Evolutionary conservation across 495 filamentous ascomycete species (phyloP).

Genomic region (Ramalina peruviana): DNA sequence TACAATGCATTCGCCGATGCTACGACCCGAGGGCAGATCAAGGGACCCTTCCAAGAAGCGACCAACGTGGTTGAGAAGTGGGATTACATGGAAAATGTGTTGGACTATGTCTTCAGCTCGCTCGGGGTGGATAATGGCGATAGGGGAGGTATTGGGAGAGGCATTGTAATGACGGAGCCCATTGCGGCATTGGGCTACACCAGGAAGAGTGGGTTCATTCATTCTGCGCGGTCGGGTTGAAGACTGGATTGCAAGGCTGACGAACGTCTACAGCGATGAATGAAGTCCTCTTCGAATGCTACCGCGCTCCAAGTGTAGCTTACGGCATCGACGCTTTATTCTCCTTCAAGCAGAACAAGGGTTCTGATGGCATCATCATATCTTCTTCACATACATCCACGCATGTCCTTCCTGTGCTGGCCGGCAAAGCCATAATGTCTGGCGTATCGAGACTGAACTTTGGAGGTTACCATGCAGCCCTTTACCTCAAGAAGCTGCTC

Average conservation of each 20-base stretch:
- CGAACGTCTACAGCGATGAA: constrained; percentile 58
- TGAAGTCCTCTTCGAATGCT: constrained; percentile 92
- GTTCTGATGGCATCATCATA: constrained; percentile 75
- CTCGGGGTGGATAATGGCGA: constrained; percentile 65
- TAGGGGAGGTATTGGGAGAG: constrained; percentile 57
- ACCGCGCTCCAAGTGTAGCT: constrained; percentile 70
- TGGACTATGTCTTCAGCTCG: constrained; percentile 89
- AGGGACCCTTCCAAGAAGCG: constrained; percentile 80
- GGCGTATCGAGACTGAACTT: constrained; percentile 85
- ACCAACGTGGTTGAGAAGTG: constrained; percentile 89
- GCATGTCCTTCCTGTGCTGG: constrained; percentile 86
- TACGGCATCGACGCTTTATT: constrained; percentile 95
- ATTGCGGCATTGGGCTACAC: constrained; percentile 81
- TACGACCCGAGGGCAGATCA: constrained; percentile 77
- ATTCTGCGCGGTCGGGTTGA: background rate
- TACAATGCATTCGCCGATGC: constrained; percentile 88
- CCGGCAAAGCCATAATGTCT: constrained; percentile 65
- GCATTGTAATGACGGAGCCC: constrained; percentile 91
- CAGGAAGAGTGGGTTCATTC: constrained; percentile 52
- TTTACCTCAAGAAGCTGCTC: constrained; percentile 81
- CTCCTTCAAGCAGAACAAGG: constrained; percentile 83
- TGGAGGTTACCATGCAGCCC: constrained; percentile 78
- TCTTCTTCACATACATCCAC: constrained; percentile 88
- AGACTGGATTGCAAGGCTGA: background rate
- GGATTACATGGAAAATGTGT: constrained; percentile 85